Conservation (phyloP, 371 early-diverging fungal genomes). For the Thermomucor indicae-seudaticae region DNA sequence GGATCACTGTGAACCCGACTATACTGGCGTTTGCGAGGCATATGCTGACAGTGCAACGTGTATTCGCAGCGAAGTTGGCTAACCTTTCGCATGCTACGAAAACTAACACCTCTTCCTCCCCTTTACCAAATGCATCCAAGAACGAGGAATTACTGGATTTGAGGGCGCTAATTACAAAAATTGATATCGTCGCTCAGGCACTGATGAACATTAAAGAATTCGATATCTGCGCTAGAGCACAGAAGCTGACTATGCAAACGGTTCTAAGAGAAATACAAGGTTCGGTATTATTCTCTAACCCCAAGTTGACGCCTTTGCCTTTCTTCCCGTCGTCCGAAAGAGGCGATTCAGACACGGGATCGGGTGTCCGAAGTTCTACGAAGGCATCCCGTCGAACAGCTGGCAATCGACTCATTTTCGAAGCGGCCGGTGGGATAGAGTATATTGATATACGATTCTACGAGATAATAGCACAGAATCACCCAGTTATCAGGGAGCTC, state of each 20-base stretch:
- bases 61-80: slow-evolving; percentile 52
- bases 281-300: slow-evolving; percentile 46
- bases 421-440: slow-evolving; percentile 40
- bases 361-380: slow-evolving; percentile 37
- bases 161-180: slow-evolving; percentile 19
- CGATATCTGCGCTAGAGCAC: slow-evolving; percentile 40
- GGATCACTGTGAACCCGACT: slow-evolving; percentile 56
- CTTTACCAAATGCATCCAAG: not conserved
- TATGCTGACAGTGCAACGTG: slow-evolving; percentile 68
- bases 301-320: slow-evolving; percentile 28
- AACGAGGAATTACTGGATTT: slow-evolving; percentile 16
- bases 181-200: slow-evolving; percentile 42
- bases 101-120: not conserved
- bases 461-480: slow-evolving; percentile 17
- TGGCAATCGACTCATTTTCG: slow-evolving; percentile 36
- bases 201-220: slow-evolving; percentile 32
- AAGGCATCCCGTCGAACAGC: slow-evolving; percentile 23
- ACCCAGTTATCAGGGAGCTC: slow-evolving; percentile 11
- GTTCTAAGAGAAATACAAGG: slow-evolving; percentile 31
- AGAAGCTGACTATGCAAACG: slow-evolving; percentile 38
- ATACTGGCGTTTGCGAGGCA: slow-evolving; percentile 72
- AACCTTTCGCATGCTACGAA: slow-evolving; percentile 26
- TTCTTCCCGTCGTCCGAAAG: slow-evolving; percentile 19
- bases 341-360: slow-evolving; percentile 44
- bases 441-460: slow-evolving; percentile 27